Evolutionary conservation across 768 basidiomycete genomes (phyloP), one percentile per base, ranked within the genome.

Genomic region (Tulasnella sp.): DNA sequence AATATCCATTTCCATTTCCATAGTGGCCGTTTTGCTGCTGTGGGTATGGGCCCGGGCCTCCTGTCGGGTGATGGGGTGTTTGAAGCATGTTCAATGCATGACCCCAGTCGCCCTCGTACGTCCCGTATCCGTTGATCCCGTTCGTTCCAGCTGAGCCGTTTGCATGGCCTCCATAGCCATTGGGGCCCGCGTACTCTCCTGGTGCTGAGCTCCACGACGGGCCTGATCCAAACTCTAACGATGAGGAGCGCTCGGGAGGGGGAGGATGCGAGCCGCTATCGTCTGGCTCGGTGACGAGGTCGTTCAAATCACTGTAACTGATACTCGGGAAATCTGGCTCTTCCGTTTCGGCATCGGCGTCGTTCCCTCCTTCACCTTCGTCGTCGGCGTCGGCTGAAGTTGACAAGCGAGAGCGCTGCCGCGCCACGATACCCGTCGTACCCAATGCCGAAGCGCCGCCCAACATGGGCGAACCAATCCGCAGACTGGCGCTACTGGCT

Each of bases 271-370:
- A 50, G 18, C 28, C 76, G 31, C 28, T 40, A 12, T 77, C 76
- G 24, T 77, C 76, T 9, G 58, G 48, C 14, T 77, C 76, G 31
- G 76, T 77, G 31, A 58, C 76, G 58, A 77, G 76, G 54, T 77
- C 76, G 76, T 58, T 58, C 22, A 77, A 41, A 41, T 48, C 50
- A 64, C 50, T 77, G 20, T 77, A 77, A 58, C 22, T 54, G 76
- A 77, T 46, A 20, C 58, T 76, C 3, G 77, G 77, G 41, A 78
- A 78, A 41, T 78, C 77, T 28, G 77, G 77, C 54, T 78, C 77
- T n/a, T 60, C 58, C 18, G 77, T 78, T 60, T 78, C 77, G 24
- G 77, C 77, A 28, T 64, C 77, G 34, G 50, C 54, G n/a, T 78
- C 58, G 9, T 78, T 40, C 18, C 46, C 34, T 24, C 42, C 28